Conservation (phyloP, 345 rosid species). For the Odontarrhena argentea region DNA sequence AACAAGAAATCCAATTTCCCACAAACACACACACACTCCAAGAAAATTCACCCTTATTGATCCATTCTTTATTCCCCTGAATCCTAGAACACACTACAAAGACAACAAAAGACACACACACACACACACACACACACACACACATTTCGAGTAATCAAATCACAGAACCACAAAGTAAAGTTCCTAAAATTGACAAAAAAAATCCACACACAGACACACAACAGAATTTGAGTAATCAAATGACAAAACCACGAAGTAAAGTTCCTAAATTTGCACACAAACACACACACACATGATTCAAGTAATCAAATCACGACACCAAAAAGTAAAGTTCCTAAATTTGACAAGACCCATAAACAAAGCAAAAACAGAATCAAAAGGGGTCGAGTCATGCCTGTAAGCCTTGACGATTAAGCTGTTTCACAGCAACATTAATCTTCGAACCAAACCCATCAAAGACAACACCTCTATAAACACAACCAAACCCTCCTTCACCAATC, state of each 20-base stretch:
- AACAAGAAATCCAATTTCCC: not conserved
- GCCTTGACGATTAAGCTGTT: slow-evolving; percentile 92
- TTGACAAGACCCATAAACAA: too few relatives aligned
- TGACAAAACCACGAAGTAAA: too few relatives aligned
- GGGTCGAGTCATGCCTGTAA: slow-evolving; percentile 76
- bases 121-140: slow-evolving; percentile 1
- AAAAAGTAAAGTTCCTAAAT: too few relatives aligned
- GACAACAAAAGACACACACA: not conserved
- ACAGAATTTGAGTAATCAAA: too few relatives aligned
- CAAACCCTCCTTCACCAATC: slow-evolving; percentile 97
- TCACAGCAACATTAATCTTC: slow-evolving; percentile 73
- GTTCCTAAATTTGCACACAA: too few relatives aligned
- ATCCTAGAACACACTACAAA: too few relatives aligned
- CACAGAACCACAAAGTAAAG: not conserved
- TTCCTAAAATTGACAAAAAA: not conserved
- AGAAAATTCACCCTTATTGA: too few relatives aligned
- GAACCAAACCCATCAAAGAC: slow-evolving; percentile 52
- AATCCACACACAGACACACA: too few relatives aligned
- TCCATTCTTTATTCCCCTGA: too few relatives aligned
- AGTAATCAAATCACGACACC: too few relatives aligned
- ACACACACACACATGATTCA: too few relatives aligned
- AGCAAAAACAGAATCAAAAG: slow-evolving; percentile 16
- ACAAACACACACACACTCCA: not conserved
- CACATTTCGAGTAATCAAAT: not conserved
- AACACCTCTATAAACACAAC: slow-evolving; percentile 81